Conservation (phyloP, 1,284 basidiomycete genomes). For the Malassezia caprae region DNA sequence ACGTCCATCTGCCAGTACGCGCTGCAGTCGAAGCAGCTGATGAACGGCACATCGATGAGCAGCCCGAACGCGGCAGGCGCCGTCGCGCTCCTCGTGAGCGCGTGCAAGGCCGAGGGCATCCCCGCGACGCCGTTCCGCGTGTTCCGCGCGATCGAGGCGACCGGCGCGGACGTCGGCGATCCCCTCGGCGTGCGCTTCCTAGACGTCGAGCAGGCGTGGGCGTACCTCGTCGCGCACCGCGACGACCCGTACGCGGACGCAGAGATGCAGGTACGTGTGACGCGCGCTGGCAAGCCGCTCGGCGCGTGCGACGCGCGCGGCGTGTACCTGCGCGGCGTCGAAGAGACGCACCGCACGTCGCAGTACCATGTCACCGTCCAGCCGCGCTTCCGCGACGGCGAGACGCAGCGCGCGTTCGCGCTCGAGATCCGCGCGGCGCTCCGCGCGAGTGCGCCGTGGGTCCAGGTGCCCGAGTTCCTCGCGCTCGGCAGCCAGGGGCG, state of each 20-base stretch:
- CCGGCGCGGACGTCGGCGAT: conserved; percentile 46
- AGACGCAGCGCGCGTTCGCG: conserved; percentile 42
- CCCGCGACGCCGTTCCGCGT: conserved; percentile 43
- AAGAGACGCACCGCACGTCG: conserved; percentile 34
- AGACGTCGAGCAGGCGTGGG: conserved; percentile 46
- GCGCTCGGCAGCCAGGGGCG: conserved; percentile 46
- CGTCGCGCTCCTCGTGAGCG: conserved; percentile 45
- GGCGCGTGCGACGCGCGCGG: conserved; percentile 36
- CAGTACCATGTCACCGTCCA: conserved; percentile 40
- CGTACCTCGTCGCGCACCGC: conserved; percentile 41
- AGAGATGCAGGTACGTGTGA: conserved; percentile 40
- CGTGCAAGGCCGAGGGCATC: conserved; percentile 43
- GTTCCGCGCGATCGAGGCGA: conserved; percentile 43
- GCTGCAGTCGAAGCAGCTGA: conserved; percentile 44
- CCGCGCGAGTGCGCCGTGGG: conserved; percentile 36
- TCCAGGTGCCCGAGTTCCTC: conserved; percentile 39
- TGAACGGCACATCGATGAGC: conserved; percentile 49
- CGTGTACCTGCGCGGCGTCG: conserved; percentile 46
- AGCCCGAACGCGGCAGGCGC: conserved; percentile 46
- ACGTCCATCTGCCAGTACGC: conserved; percentile 48
- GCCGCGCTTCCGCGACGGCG: conserved; percentile 36
- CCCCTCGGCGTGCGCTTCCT: conserved; percentile 46
- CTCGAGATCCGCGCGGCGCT: conserved; percentile 42
- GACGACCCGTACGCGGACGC: conserved; percentile 43
- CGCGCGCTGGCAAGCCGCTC: conserved; percentile 39